Evolutionary conservation across 495 filamentous ascomycete species (phyloP).

Genomic region (Viridothelium virens): DNA sequence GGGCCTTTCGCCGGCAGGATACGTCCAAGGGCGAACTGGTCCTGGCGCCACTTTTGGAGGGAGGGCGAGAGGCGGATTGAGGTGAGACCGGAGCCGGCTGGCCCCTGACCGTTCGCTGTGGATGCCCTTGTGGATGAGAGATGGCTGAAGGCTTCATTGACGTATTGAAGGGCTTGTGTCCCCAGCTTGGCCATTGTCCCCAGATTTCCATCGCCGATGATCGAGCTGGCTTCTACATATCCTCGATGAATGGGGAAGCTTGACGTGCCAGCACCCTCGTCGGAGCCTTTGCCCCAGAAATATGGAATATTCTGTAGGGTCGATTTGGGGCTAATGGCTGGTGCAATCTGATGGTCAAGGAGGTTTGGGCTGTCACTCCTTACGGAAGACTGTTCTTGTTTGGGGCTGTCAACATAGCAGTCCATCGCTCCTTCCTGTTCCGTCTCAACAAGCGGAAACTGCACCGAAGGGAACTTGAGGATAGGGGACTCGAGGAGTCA

Average conservation of each 20-base stretch:
- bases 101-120: not conserved
- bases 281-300: not conserved
- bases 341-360: too few species aligned
- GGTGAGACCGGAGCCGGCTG: not conserved
- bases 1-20: conserved; percentile 29
- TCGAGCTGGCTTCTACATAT: not conserved
- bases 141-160: not conserved
- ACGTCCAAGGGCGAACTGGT: not conserved
- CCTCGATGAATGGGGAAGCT: not conserved
- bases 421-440: too few species aligned
- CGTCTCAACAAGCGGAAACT: too few species aligned
- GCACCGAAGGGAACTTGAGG: too few species aligned
- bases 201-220: not conserved
- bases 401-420: too few species aligned
- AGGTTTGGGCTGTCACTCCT: too few species aligned
- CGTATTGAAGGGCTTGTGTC: not conserved
- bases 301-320: too few species aligned
- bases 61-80: not conserved
- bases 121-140: not conserved
- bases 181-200: not conserved
- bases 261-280: not conserved
- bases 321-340: too few species aligned
- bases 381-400: too few species aligned
- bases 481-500: too few species aligned
- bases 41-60: not conserved